phyloP scores from a whole-genome alignment of 768 basidiomycete species.

The Boletellus ananas region DNA sequence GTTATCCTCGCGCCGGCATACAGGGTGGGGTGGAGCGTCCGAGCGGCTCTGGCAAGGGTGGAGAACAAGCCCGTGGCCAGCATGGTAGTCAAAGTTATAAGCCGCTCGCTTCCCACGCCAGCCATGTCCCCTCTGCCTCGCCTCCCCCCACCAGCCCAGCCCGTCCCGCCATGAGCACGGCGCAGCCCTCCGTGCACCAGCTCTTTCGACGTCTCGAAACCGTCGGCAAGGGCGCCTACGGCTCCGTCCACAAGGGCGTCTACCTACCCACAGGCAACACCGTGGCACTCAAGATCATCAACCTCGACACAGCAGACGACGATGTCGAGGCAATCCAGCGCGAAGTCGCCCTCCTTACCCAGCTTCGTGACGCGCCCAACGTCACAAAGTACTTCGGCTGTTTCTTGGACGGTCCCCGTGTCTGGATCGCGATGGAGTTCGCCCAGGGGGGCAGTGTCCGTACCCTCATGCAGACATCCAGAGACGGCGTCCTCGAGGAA shows the following conservation, averaged over 20 bases:
- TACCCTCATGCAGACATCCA: constrained; percentile 86
- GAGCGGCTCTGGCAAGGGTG: constrained; percentile 20
- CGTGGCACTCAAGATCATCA: constrained; percentile 98
- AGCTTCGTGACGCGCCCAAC: constrained; percentile 85
- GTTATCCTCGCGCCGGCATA: constrained; percentile 10
- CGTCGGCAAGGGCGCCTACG: constrained; percentile 94
- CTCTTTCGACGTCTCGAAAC: constrained; percentile 85
- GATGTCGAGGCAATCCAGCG: constrained; percentile 96
- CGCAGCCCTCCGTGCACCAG: constrained; percentile 66
- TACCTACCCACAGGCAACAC: constrained; percentile 82
- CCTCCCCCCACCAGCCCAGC: too few species aligned
- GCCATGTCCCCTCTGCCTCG: background rate
- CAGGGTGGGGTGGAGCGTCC: constrained; percentile 19
- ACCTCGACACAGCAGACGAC: constrained; percentile 94
- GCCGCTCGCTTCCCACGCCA: constrained; percentile 18
- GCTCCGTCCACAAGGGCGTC: constrained; percentile 89
- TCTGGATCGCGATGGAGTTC: constrained; percentile 99
- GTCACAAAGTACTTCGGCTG: constrained; percentile 97
- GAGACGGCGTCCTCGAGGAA: constrained; percentile 77
- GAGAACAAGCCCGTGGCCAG: constrained; percentile 15
- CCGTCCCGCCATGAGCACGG: constrained; percentile 22
- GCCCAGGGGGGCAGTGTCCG: constrained; percentile 94
- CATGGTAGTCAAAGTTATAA: constrained; percentile 6
- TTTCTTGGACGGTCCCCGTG: constrained; percentile 88
- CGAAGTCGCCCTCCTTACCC: constrained; percentile 88